These are phyloP conservation scores for Cladosporium velox DNA, from an alignment of 2,329 filamentous ascomycete species.

Conservation along the genomic window DNA sequence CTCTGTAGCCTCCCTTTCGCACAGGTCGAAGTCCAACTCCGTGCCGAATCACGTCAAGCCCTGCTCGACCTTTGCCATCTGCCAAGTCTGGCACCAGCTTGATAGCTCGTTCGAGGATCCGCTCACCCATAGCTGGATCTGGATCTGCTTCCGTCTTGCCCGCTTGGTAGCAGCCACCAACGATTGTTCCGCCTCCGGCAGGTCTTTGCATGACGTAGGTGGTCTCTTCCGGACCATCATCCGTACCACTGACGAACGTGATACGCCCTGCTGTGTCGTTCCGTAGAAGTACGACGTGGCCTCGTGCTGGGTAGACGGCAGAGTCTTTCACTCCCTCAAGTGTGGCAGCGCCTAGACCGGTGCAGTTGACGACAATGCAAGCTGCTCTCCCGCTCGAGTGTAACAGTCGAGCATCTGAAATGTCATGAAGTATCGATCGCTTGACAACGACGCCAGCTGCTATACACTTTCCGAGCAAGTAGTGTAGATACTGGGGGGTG, in stretches of 20 bases:
- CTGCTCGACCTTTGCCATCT: slow-evolving; percentile 64
- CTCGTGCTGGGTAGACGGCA: slow-evolving; percentile 69
- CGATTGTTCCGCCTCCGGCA: slow-evolving; percentile 69
- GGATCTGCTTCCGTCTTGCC: slow-evolving; percentile 73
- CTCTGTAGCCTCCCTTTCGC: slow-evolving; percentile 67
- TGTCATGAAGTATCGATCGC: slow-evolving; percentile 64
- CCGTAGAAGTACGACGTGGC: slow-evolving; percentile 76
- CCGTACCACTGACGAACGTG: slow-evolving; percentile 65
- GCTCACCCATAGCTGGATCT: slow-evolving; percentile 70
- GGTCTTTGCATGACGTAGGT: slow-evolving; percentile 78
- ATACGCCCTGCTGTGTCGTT: slow-evolving; percentile 67
- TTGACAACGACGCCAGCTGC: slow-evolving; percentile 68
- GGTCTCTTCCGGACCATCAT: slow-evolving; percentile 68
- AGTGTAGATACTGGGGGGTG: slow-evolving; percentile 77
- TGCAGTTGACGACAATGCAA: slow-evolving; percentile 75
- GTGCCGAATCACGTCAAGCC: slow-evolving; percentile 71
- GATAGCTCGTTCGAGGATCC: slow-evolving; percentile 74
- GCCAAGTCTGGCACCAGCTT: slow-evolving; percentile 62
- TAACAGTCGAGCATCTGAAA: slow-evolving; percentile 60
- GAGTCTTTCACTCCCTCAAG: slow-evolving; percentile 77
- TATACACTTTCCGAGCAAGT: slow-evolving; percentile 74
- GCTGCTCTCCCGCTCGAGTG: slow-evolving; percentile 51
- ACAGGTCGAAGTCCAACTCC: slow-evolving; percentile 75
- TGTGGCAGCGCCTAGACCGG: slow-evolving; percentile 68
- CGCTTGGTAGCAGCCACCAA: slow-evolving; percentile 77